Evolutionary conservation across 2,329 filamentous ascomycete genomes (phyloP).

Genomic region (Pestalotiopsis sp.): DNA sequence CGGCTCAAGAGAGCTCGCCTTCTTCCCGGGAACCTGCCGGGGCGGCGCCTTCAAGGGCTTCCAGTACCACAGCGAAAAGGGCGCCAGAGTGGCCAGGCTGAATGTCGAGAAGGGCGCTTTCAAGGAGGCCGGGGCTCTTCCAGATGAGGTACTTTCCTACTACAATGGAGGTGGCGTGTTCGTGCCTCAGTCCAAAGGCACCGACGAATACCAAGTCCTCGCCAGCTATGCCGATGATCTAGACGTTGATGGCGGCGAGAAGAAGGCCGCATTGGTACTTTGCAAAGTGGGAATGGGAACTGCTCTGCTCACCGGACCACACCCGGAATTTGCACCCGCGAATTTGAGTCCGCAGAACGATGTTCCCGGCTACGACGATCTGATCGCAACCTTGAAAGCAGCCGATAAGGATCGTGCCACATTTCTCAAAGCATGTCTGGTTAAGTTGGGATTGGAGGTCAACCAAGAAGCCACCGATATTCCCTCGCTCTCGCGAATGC

Average conservation of each 20-base stretch:
- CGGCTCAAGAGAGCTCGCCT: conserved; percentile 80
- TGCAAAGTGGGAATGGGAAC: conserved; percentile 81
- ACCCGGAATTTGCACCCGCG: conserved; percentile 89
- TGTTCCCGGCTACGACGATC: conserved; percentile 68
- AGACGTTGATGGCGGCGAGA: conserved; percentile 74
- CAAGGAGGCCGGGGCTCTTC: conserved; percentile 47
- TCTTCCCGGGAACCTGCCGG: conserved; percentile 85
- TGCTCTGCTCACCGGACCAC: conserved; percentile 81
- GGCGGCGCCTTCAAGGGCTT: conserved; percentile 90
- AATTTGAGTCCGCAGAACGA: conserved; percentile 73
- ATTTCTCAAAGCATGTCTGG: conserved; percentile 80
- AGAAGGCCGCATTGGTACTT: conserved; percentile 79
- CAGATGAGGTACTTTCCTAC: conserved; percentile 73
- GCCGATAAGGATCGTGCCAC: conserved; percentile 71
- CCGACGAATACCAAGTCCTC: conserved; percentile 69
- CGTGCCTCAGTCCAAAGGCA: conserved; percentile 69
- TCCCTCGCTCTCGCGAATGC: conserved; percentile 79
- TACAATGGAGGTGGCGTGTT: conserved; percentile 97
- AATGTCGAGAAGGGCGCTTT: conserved; percentile 66
- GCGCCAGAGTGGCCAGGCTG: conserved; percentile 73
- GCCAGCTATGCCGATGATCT: conserved; percentile 78
- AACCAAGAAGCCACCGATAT: conserved; percentile 69
- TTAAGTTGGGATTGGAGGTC: conserved; percentile 80
- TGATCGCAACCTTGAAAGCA: conserved; percentile 68
- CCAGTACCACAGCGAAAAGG: conserved; percentile 84